Base-by-base conservation (phyloP, 2,329 filamentous ascomycete species). In the Colletotrichum sp. region DNA sequence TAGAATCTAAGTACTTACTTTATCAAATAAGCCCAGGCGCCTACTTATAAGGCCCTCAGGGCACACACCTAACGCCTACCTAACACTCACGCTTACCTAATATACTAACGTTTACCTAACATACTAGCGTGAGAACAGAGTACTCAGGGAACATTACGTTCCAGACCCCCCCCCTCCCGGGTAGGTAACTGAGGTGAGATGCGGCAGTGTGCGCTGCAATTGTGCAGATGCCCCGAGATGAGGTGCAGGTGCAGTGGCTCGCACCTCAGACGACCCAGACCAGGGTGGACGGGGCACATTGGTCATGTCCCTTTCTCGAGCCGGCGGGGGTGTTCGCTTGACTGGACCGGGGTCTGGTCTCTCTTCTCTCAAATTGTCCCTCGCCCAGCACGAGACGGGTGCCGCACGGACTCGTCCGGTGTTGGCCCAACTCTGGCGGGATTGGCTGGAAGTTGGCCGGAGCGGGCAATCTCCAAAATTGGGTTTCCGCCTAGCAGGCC, bases 391-490 rank as follows among this genome's bases (percentile, higher is more conserved):
- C 68, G 64, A 68, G 60, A 72, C 34, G 70, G 60, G 26, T n/a
- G 39, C 44, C 63, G 70, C 64, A 76, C 70, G 64, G 74, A 66
- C 74, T 60, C 59, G 28, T 73, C 64, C 32, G n/a, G 44, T 68
- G 64, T 69, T 52, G 57, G 21, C 36, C 57, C 44, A 64, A 28
- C 24, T 34, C 36, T 65, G 64, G 71, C 32, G 21, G 71, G 75
- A 75, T 76, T 75, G 75, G 66, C 66, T 76, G 49, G 65, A 76
- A 67, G 71, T 62, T 71, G 71, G 71, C 52, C 44, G 59, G 28
- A 60, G 70, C 57, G 70, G 44, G 73, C 73, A 76, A 65, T 73
- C 64, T 73, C 39, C 64, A 69, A 30, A 73, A 30, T 76, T 74
- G 70, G 64, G 70, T 74, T 76, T 69, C 59, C 64, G 57, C 44